These are phyloP conservation scores for Thermothielavioides terrestris DNA, from an alignment of 495 filamentous ascomycete genomes.

Conservation along the genomic window DNA sequence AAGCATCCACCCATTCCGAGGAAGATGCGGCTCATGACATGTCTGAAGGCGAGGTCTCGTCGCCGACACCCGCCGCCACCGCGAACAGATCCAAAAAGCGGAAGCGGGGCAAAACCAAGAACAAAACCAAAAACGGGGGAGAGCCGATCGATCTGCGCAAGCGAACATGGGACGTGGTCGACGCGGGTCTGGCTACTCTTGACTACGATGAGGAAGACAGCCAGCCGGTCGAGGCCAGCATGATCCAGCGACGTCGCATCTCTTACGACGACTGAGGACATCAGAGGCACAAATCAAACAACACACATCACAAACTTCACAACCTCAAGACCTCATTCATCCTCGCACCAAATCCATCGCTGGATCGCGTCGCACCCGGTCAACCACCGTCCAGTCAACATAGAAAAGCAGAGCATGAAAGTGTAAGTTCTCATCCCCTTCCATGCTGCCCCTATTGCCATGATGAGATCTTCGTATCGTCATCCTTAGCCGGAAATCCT, in stretches of 20 bases:
- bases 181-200: conserved; percentile 41
- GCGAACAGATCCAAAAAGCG: conserved; percentile 26
- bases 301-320: neutral
- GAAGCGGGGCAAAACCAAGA: conserved; percentile 29
- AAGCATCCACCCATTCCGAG: conserved; percentile 6
- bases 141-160: conserved; percentile 47
- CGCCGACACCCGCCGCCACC: conserved; percentile 23
- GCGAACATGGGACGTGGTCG: conserved; percentile 51
- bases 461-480: conserved; percentile 59
- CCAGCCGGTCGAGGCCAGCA: conserved; percentile 11
- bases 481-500: conserved; percentile 58
- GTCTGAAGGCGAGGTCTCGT: conserved; percentile 25
- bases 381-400: neutral
- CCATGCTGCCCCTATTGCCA: conserved; percentile 13
- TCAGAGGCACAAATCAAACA: neutral
- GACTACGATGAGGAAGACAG: conserved; percentile 42
- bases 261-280: conserved; percentile 41
- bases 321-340: neutral
- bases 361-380: neutral
- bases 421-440: conserved; percentile 7
- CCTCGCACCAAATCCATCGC: neutral
- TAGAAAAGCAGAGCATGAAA: neutral
- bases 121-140: conserved; percentile 24
- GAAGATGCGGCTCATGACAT: conserved; percentile 11
- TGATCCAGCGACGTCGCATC: conserved; percentile 35